Conservation (phyloP, 2,329 filamentous ascomycete genomes). For the Hypoxylon sp. region DNA sequence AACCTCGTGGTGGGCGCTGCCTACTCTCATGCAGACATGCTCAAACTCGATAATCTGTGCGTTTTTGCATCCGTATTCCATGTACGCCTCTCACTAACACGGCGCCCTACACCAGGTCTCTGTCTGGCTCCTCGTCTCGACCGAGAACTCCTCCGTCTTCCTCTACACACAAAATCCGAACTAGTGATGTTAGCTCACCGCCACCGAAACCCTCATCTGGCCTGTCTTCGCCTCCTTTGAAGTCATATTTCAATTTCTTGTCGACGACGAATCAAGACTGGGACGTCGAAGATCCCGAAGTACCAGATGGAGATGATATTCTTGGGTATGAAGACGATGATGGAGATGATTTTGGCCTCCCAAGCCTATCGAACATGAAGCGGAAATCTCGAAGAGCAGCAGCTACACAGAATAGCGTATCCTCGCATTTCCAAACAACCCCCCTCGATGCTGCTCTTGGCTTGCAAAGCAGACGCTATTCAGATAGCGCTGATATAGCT, state of each 20-base stretch:
- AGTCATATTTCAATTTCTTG: conserved; percentile 84
- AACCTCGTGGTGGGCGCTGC: conserved; percentile 90
- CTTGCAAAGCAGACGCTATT: conserved; percentile 69
- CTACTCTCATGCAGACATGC: conserved; percentile 95
- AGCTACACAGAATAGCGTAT: conserved; percentile 58
- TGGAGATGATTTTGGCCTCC: conserved; percentile 95
- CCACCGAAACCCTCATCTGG: conserved; percentile 65
- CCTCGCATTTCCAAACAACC: conserved; percentile 52
- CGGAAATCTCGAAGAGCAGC: conserved; percentile 72
- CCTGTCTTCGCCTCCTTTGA: conserved; percentile 73
- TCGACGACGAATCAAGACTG: conserved; percentile 87
- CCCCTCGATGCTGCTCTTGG: conserved; percentile 57
- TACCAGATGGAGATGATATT: conserved; percentile 76
- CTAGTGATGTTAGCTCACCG: conserved; percentile 69
- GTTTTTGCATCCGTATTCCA: neutral
- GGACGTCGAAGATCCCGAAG: conserved; percentile 73
- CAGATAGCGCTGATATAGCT: conserved; percentile 93
- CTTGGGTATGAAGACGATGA: conserved; percentile 87
- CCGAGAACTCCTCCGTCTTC: conserved; percentile 82
- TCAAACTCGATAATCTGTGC: conserved; percentile 87
- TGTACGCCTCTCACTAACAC: conserved; percentile 23
- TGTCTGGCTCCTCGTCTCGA: conserved; percentile 72
- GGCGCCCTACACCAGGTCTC: conserved; percentile 61
- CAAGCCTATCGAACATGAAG: conserved; percentile 92
- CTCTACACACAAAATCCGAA: conserved; percentile 65